phyloP scores from a whole-genome alignment of 177 flowering plant genomes.

The Vitis hybrid region DNA sequence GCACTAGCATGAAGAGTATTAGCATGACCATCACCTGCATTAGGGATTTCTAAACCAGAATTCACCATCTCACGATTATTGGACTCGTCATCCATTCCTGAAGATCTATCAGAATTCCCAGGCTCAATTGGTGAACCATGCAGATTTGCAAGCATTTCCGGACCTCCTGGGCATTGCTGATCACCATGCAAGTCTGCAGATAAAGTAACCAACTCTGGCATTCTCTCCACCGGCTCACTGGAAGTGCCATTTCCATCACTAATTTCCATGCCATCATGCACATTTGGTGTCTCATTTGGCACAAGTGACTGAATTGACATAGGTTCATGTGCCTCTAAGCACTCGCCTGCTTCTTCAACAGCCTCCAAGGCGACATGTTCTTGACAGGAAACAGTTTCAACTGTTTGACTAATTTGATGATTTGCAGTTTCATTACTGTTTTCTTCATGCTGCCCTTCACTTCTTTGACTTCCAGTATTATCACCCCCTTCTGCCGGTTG shows the following conservation, averaged over 20 bases:
- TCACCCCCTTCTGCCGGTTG: constrained; percentile 33
- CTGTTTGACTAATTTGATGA: constrained; percentile 26
- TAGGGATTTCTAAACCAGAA: constrained; percentile 40
- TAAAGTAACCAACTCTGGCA: constrained; percentile 31
- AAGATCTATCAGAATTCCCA: constrained; percentile 28
- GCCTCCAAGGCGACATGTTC: constrained; percentile 30
- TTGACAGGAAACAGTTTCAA: constrained; percentile 26
- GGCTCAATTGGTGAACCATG: constrained; percentile 28
- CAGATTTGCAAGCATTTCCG: constrained; percentile 18
- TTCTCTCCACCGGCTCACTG: constrained; percentile 27
- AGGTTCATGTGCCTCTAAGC: constrained; percentile 29
- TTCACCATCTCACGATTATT: constrained; percentile 24
- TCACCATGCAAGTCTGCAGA: constrained; percentile 19
- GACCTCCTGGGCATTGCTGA: constrained; percentile 20
- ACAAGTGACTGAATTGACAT: constrained; percentile 30
- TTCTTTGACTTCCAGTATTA: constrained; percentile 31
- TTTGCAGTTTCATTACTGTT: constrained; percentile 22
- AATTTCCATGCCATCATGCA: constrained; percentile 53
- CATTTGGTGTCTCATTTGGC: constrained; percentile 27
- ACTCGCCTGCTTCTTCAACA: constrained; percentile 32
- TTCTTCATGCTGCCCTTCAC: constrained; percentile 35
- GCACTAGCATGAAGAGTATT: constrained; percentile 31
- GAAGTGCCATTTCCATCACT: constrained; percentile 40
- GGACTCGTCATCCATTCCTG: constrained; percentile 36
- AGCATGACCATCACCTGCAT: constrained; percentile 32